Conservation (phyloP, 176 grass and related monocot genomes). For the Musa beccarii region DNA sequence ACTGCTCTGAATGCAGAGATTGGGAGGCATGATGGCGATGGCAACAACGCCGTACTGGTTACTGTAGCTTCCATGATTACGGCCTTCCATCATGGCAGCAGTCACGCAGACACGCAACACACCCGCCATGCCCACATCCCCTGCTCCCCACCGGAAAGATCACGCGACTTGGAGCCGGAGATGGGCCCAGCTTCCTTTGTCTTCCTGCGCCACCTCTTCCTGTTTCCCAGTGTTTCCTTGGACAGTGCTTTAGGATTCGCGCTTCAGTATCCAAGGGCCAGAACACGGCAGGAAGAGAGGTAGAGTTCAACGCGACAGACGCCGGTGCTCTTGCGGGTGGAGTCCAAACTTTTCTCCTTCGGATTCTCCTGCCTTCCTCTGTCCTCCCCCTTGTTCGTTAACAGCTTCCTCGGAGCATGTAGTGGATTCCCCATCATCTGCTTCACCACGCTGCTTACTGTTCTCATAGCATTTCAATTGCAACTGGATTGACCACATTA, state of each 20-base stretch:
- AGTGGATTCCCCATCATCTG: background rate
- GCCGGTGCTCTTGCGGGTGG: background rate
- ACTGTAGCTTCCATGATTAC: background rate
- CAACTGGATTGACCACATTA: background rate
- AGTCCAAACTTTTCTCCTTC: background rate
- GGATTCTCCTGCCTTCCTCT: background rate
- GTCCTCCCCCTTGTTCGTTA: too few species aligned
- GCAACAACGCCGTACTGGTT: background rate
- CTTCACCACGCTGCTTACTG: too few species aligned
- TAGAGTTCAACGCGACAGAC: background rate
- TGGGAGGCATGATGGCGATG: background rate
- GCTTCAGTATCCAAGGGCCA: background rate
- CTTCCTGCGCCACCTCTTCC: background rate
- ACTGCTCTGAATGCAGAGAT: background rate
- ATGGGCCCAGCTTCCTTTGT: background rate
- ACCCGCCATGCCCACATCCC: too few species aligned
- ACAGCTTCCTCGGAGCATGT: background rate
- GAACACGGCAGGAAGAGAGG: background rate
- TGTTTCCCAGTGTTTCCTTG: background rate
- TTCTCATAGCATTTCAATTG: too few species aligned
- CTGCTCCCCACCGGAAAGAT: too few species aligned
- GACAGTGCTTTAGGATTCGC: background rate
- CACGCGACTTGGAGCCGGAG: too few species aligned
- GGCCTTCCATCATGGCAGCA: background rate
- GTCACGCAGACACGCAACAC: background rate